Conservation (phyloP, 2,329 filamentous ascomycete species). For the Aspergillus ustus region DNA sequence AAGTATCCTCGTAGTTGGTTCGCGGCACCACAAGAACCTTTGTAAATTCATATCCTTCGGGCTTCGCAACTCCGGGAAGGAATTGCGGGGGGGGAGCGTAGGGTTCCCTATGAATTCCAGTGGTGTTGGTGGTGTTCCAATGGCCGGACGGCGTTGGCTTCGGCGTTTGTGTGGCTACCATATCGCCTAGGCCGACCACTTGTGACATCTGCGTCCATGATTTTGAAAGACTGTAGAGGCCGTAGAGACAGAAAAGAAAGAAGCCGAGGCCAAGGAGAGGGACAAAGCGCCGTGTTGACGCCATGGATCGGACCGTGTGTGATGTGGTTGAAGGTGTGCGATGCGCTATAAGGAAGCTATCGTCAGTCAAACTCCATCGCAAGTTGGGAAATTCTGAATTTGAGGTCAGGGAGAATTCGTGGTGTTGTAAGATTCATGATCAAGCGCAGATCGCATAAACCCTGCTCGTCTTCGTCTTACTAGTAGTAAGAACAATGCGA, state of each 20-base stretch:
- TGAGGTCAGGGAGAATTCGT: background rate
- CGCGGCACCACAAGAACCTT: slow-evolving; percentile 60
- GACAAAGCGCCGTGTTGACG: slow-evolving; percentile 37
- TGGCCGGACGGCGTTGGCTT: slow-evolving; percentile 9
- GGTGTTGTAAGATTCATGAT: background rate
- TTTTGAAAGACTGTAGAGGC: slow-evolving; percentile 34
- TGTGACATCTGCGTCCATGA: slow-evolving; percentile 43
- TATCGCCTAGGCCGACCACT: slow-evolving; percentile 44
- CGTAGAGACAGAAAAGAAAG: slow-evolving; percentile 35
- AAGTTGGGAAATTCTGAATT: background rate
- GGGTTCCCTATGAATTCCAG: slow-evolving; percentile 20
- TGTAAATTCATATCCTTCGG: slow-evolving; percentile 56
- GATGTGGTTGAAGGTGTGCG: slow-evolving; percentile 7
- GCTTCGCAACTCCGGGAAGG: slow-evolving; percentile 44
- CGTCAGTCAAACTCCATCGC: background rate
- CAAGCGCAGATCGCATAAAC: background rate
- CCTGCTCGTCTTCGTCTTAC: background rate
- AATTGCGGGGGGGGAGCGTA: slow-evolving; percentile 40
- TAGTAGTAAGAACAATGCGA: background rate
- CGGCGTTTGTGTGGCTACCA: slow-evolving; percentile 21
- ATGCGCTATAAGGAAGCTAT: slow-evolving; percentile 2
- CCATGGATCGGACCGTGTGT: slow-evolving; percentile 31
- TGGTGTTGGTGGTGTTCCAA: slow-evolving; percentile 27
- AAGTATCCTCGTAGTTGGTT: slow-evolving; percentile 55
- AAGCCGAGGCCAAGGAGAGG: slow-evolving; percentile 40